Base-by-base conservation (phyloP, 805 yeast genomes). In the Pichia thaimueangensis region DNA sequence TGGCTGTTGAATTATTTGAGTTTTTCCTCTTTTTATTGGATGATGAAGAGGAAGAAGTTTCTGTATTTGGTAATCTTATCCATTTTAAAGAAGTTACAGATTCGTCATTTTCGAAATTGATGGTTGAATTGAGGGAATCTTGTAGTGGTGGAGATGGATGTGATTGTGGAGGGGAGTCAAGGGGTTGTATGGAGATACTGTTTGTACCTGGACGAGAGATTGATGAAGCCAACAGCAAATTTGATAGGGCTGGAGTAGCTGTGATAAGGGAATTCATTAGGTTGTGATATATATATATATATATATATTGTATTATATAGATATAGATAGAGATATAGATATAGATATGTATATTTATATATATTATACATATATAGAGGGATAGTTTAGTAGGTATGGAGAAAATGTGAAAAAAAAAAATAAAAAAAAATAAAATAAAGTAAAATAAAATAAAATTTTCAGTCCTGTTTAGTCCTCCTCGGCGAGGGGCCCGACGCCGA, bases 401-500 rank as follows among this genome's bases (percentile, higher is more conserved):
- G 20, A 17, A 31, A 22, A n/a, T 31, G 7, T 19, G 7, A 11
- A 12, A 31, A 11, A 31, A 10, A n/a, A 12, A 15, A 20, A 22
- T 13, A 10, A 24, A 12, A 28, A n/a, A 9, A 34, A 23, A 20
- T 17, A 7, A 12, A 22, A 20, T n/a, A 33, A 30, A 21, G n/a
- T 19, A 35, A 27, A 30, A 7, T 9, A 15, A 29, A 30, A n/a
- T 21, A 37, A 42, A 28, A 35, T 37, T n/a, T 23, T 19, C 32
- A 30, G 19, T 30, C n/a, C n/a, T n/a, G n/a, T n/a, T n/a, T n/a
- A n/a, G n/a, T n/a, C n/a, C 29, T 43, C 35, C 35, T 68, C 78
- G 1, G 85, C 80, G 39, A 83, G 60, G 1, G 91, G 89, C 2
- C 94, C 94, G 7, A 85, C 93, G 1, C 96, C 95, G 37, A 85